Evolutionary conservation across 2,329 filamentous ascomycete species (phyloP), one percentile per base, ranked within the genome.

Genomic region (Coniochaeta prunicola): DNA sequence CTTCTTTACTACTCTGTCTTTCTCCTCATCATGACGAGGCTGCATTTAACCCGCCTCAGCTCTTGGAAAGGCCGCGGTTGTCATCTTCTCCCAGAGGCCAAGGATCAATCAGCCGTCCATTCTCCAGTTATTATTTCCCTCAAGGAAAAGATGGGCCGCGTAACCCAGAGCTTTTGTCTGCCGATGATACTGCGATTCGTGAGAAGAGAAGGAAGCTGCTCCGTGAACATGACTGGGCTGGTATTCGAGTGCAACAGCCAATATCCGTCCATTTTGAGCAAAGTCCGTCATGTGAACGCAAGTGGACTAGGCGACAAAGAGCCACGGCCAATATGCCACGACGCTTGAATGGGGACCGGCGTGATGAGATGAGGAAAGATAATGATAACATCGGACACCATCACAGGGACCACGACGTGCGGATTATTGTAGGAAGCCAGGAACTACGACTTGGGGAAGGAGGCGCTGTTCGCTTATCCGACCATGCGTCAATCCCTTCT

Each of bases 391-490:
- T 19, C 57, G 31, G 21, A 53, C 57, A 36, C 55, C 31, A 24
- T 55, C 17, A 34, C 10, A 21, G 48, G 28, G 45, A 56, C 15
- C 55, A 61, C 10, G 58, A 67, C 45, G 61, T 75, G 24, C 70
- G 57, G 45, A 68, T 76, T 28, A 69, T 65, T 30, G 68, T 76
- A 50, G 74, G 73, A 9, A 73, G 68, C 42, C 69, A 70, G 57
- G 69, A 71, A 54, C 70, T 69, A 53, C 60, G 59, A 6, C 60
- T 66, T 4, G 65, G 64, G 9, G 63, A 56, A n/a, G 63, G 59
- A 19, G 65, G 64, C 13, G 62, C 53, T 55, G 48, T 50, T 61
- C 31, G 54, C 61, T 7, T 63, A 66, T 24, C 66, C 64, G n/a
- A 38, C 66, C 30, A 67, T 21, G 9, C 59, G 53, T 60, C 62